Conservation (phyloP, 2,329 filamentous ascomycete species). For the Teratosphaeriaceae sp. region DNA sequence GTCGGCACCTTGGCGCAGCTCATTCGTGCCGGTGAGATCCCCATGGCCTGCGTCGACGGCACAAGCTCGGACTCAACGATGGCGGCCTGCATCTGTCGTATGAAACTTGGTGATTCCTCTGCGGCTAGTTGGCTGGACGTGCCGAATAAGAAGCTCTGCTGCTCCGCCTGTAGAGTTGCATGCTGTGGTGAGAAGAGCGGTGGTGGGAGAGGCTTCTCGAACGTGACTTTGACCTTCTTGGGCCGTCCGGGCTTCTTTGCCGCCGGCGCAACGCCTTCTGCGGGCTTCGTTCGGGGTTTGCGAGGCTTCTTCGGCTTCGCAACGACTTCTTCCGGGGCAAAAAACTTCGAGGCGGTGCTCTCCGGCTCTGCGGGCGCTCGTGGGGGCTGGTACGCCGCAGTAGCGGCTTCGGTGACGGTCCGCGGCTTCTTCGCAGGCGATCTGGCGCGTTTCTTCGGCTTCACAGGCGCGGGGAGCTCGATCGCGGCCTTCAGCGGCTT, state of each 20-base stretch:
- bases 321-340: constrained; percentile 15
- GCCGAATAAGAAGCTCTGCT: constrained; percentile 76
- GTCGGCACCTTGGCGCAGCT: constrained; percentile 20
- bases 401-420: constrained; percentile 73
- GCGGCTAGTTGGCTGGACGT: constrained; percentile 75
- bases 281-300: constrained; percentile 16
- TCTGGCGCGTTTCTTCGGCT: constrained; percentile 27
- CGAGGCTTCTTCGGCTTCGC: constrained; percentile 19
- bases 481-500: constrained; percentile 8
- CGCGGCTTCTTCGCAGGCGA: constrained; percentile 58
- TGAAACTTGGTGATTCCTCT: constrained; percentile 62
- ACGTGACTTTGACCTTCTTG: constrained; percentile 27
- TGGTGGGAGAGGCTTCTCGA: constrained; percentile 14
- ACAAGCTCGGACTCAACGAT: constrained; percentile 50
- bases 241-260: constrained; percentile 29
- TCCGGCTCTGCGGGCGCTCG: constrained; percentile 23
- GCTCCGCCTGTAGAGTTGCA: constrained; percentile 57
- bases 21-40: constrained; percentile 8
- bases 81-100: constrained; percentile 57
- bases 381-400: constrained; percentile 55
- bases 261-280: constrained; percentile 8
- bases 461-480: constrained; percentile 15
- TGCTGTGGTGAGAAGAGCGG: constrained; percentile 60
- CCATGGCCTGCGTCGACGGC: constrained; percentile 4
- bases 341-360: constrained; percentile 42